These are phyloP conservation scores for Pythium volutum DNA, from an alignment of 352 stramenopile species.

Conservation along the genomic window DNA sequence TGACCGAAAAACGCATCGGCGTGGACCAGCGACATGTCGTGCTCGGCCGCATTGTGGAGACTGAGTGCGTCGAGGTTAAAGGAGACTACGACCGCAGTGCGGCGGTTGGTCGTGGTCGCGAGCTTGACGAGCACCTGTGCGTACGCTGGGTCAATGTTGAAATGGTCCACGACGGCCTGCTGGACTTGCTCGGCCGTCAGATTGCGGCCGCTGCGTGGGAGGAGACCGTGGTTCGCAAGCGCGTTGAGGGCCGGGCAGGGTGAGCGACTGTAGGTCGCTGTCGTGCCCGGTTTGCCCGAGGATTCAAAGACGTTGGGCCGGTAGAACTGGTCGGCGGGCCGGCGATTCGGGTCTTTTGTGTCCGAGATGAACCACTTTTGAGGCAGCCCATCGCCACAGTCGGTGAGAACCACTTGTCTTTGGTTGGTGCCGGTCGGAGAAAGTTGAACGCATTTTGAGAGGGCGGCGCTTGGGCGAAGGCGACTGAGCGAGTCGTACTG, in stretches of 20 bases:
- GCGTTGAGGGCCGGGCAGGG: constrained; percentile 49
- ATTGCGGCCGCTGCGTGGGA: constrained; percentile 37
- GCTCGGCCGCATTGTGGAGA: constrained; percentile 36
- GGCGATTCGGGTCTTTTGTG: constrained; percentile 7
- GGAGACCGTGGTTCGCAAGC: constrained; percentile 44
- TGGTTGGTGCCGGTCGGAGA: background rate
- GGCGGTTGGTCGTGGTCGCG: background rate
- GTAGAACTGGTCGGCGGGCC: constrained; percentile 16
- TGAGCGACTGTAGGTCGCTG: constrained; percentile 28
- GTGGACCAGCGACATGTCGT: constrained; percentile 48
- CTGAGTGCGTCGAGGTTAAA: constrained; percentile 32
- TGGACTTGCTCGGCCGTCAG: constrained; percentile 23
- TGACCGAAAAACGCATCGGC: constrained; percentile 36
- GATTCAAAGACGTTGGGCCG: constrained; percentile 18
- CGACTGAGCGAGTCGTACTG: constrained; percentile 19
- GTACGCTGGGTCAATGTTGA: constrained; percentile 30
- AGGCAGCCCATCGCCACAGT: constrained; percentile 2
- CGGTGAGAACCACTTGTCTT: background rate
- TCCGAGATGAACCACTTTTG: constrained; percentile 16
- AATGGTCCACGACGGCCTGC: constrained; percentile 32
- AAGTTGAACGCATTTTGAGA: background rate
- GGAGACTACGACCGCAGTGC: constrained; percentile 6
- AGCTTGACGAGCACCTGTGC: background rate
- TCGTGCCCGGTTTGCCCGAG: constrained; percentile 27
- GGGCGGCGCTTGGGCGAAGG: background rate